phyloP scores from a whole-genome alignment of 148 eudicot genomes.

The Pharnaceum exiguum region DNA sequence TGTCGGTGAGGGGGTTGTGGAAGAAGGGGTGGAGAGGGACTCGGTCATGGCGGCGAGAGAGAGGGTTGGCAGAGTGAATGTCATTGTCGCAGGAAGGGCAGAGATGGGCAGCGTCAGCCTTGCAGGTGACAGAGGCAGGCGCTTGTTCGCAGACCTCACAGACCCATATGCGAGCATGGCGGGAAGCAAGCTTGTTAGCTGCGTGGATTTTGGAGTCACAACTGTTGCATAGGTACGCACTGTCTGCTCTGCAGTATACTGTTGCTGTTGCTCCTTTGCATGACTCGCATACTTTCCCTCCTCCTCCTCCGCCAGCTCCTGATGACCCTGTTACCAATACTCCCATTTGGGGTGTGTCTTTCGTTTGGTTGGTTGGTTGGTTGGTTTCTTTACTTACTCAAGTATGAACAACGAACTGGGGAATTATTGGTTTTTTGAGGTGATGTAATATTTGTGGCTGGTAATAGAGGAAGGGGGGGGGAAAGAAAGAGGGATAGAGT shows the following conservation, averaged over 20 bases:
- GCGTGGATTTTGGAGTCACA: constrained; percentile 70
- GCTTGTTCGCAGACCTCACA: constrained; percentile 61
- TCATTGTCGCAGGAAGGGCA: constrained; percentile 59
- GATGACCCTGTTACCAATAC: background rate
- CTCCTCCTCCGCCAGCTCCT: constrained; percentile 19
- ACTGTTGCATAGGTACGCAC: constrained; percentile 54
- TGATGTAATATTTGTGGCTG: background rate
- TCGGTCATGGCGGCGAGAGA: constrained; percentile 57
- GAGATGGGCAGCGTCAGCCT: constrained; percentile 62
- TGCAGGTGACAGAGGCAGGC: constrained; percentile 55
- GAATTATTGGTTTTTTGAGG: background rate
- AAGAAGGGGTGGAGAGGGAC: constrained; percentile 45
- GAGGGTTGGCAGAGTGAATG: constrained; percentile 63
- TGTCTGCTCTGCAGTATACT: constrained; percentile 66
- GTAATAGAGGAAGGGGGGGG: background rate
- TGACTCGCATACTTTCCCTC: constrained; percentile 56
- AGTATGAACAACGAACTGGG: too few relatives aligned
- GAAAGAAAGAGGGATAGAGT: background rate
- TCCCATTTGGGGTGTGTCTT: background rate
- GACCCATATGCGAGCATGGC: constrained; percentile 58
- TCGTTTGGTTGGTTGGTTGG: background rate
- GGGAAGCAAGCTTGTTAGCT: constrained; percentile 33
- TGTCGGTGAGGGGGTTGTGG: constrained; percentile 22
- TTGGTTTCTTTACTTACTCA: too few relatives aligned
- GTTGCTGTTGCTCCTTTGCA: constrained; percentile 51